Conservation (phyloP, 192 early-diverging fungal species). For the Bifiguratus adelaidae region DNA sequence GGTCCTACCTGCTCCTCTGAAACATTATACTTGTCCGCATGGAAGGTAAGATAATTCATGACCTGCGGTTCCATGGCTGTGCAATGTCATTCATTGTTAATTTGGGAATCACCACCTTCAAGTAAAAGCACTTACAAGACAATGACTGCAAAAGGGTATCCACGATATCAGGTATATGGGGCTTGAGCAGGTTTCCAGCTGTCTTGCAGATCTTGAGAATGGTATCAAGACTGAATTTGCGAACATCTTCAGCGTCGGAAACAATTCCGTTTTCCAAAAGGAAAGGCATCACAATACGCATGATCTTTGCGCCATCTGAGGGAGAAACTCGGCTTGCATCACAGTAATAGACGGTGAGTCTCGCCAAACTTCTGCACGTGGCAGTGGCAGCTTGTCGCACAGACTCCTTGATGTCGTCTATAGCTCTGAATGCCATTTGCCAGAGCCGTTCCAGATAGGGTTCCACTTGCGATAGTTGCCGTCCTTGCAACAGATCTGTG, state of each 20-base stretch:
- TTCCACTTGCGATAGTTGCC: conserved; percentile 55
- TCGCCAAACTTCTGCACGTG: conserved; percentile 69
- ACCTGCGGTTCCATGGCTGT: conserved; percentile 29
- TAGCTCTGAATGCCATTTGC: conserved; percentile 80
- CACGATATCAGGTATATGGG: conserved; percentile 62
- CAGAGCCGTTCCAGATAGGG: conserved; percentile 74
- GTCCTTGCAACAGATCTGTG: conserved; percentile 58
- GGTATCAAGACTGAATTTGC: conserved; percentile 67
- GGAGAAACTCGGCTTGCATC: conserved; percentile 54
- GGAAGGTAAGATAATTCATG: conserved; percentile 83
- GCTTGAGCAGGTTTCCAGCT: conserved; percentile 59
- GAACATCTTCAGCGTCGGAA: conserved; percentile 80
- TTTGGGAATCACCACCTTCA: background rate
- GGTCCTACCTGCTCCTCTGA: conserved; percentile 55
- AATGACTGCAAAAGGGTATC: conserved; percentile 76
- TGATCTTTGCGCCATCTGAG: conserved; percentile 54
- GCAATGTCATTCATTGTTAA: background rate
- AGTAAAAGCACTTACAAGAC: conserved; percentile 60
- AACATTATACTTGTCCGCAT: conserved; percentile 78
- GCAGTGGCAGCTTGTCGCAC: conserved; percentile 75
- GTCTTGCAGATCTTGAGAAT: conserved; percentile 77
- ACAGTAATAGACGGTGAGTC: conserved; percentile 76
- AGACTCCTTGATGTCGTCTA: conserved; percentile 93
- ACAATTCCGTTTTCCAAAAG: conserved; percentile 64
- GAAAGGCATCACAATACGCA: conserved; percentile 82